Conservation (phyloP, 1,284 basidiomycete genomes). For the Sporisorium reilianum region DNA sequence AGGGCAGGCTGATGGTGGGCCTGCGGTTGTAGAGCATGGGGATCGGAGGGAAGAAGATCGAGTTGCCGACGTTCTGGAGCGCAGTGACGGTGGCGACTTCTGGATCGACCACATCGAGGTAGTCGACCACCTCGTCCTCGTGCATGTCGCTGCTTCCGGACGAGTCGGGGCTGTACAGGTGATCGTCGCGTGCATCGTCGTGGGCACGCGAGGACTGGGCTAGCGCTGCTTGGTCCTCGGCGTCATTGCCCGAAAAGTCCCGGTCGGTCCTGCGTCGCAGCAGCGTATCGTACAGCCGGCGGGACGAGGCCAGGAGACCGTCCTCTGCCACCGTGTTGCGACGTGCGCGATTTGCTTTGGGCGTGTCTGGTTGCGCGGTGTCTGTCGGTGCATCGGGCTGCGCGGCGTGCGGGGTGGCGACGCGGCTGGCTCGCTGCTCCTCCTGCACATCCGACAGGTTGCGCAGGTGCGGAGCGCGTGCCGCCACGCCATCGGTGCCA, state of each 20-base stretch:
- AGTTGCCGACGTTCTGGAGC: conserved; percentile 81
- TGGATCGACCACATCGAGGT: conserved; percentile 80
- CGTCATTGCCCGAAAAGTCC: not conserved
- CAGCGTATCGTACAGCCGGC: conserved; percentile 33
- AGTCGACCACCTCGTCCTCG: conserved; percentile 59
- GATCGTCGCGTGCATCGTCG: conserved; percentile 12
- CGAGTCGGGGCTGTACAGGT: conserved; percentile 2
- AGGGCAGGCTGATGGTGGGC: conserved; percentile 75
- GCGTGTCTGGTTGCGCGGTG: not conserved
- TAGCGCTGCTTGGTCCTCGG: conserved; percentile 12
- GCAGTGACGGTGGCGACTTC: conserved; percentile 79
- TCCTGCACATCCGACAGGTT: conserved; percentile 46
- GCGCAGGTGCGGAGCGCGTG: conserved; percentile 20
- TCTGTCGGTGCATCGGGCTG: conserved; percentile 1
- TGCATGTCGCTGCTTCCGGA: conserved; percentile 42
- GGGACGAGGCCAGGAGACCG: conserved; percentile 30
- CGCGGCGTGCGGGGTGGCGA: not conserved
- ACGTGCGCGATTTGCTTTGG: conserved; percentile 8
- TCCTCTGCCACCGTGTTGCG: conserved; percentile 23
- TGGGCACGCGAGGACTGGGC: not conserved
- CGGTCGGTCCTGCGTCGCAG: conserved; percentile 28
- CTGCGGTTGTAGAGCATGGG: conserved; percentile 77
- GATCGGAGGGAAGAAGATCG: conserved; percentile 80
- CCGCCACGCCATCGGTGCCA: conserved; percentile 1
- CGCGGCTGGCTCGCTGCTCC: conserved; percentile 22